phyloP scores from a whole-genome alignment of 208 protist species.

The Trypanosoma scelopori region DNA sequence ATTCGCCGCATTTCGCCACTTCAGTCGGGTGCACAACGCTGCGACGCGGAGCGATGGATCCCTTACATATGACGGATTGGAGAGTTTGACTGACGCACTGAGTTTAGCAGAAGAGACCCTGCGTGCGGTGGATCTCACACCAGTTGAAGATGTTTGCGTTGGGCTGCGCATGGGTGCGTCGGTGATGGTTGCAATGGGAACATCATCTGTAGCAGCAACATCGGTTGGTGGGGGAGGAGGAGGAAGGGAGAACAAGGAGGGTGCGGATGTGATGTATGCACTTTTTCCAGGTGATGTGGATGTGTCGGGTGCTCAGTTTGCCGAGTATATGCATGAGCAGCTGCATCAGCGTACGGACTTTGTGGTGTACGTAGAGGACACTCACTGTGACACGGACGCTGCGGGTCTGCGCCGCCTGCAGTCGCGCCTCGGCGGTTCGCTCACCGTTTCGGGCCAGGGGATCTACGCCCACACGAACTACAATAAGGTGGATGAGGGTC shows the following conservation, averaged over 20 bases:
- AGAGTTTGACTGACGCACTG: conserved; percentile 43
- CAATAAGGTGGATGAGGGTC: conserved; percentile 8
- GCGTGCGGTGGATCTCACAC: conserved; percentile 33
- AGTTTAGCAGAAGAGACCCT: conserved; percentile 37
- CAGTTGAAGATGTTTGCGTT: conserved; percentile 36
- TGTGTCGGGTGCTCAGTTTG: conserved; percentile 68
- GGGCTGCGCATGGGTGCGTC: conserved; percentile 41
- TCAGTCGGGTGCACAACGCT: conserved; percentile 14
- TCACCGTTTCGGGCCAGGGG: conserved; percentile 26
- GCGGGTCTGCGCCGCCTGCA: conserved; percentile 52
- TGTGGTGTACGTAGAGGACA: conserved; percentile 70
- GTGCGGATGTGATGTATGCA: conserved; percentile 47
- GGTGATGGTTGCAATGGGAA: conserved; percentile 1
- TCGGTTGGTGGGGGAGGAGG: conserved; percentile 1
- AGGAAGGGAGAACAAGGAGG: conserved; percentile 17
- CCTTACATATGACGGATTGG: conserved; percentile 45
- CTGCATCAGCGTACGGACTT: conserved; percentile 33
- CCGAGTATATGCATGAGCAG: conserved; percentile 72
- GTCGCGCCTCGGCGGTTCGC: conserved; percentile 26
- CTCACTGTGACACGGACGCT: conserved; percentile 49
- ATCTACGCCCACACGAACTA: conserved; percentile 12
- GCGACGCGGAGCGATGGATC: conserved; percentile 31
- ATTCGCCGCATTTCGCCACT: conserved; percentile 28
- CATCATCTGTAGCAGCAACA: conserved; percentile 1
- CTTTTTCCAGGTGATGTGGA: conserved; percentile 66